Conservation (phyloP, 805 yeast genomes). For the Cyberlindnera nakhonratchasimensis region DNA sequence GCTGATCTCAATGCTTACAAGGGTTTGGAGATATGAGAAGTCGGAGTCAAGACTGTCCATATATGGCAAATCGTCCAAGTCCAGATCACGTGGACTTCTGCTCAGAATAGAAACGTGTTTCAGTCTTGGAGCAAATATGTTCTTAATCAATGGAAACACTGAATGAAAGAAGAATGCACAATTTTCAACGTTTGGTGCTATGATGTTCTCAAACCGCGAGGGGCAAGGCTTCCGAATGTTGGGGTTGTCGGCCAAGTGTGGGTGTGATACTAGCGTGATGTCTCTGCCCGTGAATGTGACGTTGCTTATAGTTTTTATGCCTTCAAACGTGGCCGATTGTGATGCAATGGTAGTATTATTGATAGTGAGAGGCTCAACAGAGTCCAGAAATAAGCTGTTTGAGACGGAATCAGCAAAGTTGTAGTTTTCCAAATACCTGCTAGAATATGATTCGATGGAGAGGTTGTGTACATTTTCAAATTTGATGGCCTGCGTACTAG, state of each 20-base stretch:
- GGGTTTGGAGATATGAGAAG: neutral
- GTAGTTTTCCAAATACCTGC: neutral
- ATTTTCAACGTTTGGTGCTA: neutral
- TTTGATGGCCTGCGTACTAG: neutral
- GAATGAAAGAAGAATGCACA: slow-evolving; percentile 1
- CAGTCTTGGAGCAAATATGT: neutral
- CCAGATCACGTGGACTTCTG: neutral
- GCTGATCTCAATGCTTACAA: neutral
- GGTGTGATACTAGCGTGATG: neutral
- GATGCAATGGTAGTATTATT: neutral
- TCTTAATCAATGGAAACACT: neutral
- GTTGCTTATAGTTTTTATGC: neutral
- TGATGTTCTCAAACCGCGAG: neutral
- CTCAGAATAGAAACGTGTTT: neutral
- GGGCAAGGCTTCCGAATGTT: neutral
- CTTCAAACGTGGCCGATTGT: neutral
- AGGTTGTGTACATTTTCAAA: neutral
- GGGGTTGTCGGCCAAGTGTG: neutral
- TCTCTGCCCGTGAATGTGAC: neutral
- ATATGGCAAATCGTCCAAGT: neutral
- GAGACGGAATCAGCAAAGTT: neutral
- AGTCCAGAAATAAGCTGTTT: neutral
- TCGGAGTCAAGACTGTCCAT: neutral
- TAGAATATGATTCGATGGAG: neutral
- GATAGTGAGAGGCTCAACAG: neutral